Conservation (phyloP, 768 basidiomycete genomes). For the Tylopilus sp. region DNA sequence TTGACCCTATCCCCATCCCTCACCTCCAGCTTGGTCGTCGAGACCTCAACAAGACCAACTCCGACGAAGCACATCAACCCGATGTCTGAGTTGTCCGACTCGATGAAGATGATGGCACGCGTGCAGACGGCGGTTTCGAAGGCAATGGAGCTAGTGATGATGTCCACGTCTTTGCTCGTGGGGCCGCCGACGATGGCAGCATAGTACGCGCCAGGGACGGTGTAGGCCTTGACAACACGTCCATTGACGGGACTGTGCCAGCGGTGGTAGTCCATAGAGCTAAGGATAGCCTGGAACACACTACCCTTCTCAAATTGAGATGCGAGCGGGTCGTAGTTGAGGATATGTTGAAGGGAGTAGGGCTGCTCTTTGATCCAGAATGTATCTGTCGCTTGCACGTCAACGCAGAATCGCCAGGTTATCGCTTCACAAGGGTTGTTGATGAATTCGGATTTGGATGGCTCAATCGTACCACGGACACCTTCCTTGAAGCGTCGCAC, state of each 20-base stretch:
- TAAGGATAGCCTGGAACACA: slow-evolving; percentile 56
- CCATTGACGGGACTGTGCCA: slow-evolving; percentile 61
- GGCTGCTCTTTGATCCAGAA: slow-evolving; percentile 64
- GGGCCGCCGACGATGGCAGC: slow-evolving; percentile 32
- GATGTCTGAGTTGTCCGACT: slow-evolving; percentile 49
- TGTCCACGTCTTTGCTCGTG: slow-evolving; percentile 15
- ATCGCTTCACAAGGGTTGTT: slow-evolving; percentile 53
- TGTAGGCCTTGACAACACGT: slow-evolving; percentile 36
- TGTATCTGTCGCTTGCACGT: slow-evolving; percentile 39
- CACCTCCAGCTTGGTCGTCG: slow-evolving; percentile 53
- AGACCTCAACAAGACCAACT: slow-evolving; percentile 62
- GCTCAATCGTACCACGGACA: not conserved
- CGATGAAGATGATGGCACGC: slow-evolving; percentile 56
- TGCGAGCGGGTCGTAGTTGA: slow-evolving; percentile 39
- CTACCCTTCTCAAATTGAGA: slow-evolving; percentile 47
- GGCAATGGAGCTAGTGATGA: not conserved
- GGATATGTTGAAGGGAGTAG: slow-evolving; percentile 57
- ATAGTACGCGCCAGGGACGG: slow-evolving; percentile 52
- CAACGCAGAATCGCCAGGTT: slow-evolving; percentile 37
- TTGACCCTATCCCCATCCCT: slow-evolving; percentile 40
- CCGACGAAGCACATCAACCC: slow-evolving; percentile 58
- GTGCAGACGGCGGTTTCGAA: slow-evolving; percentile 22
- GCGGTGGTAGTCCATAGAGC: slow-evolving; percentile 54
- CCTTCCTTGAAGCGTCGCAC: slow-evolving; percentile 22
- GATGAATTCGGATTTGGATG: slow-evolving; percentile 28